Conservation (phyloP, 805 yeast genomes). For the Candida verbasci region DNA sequence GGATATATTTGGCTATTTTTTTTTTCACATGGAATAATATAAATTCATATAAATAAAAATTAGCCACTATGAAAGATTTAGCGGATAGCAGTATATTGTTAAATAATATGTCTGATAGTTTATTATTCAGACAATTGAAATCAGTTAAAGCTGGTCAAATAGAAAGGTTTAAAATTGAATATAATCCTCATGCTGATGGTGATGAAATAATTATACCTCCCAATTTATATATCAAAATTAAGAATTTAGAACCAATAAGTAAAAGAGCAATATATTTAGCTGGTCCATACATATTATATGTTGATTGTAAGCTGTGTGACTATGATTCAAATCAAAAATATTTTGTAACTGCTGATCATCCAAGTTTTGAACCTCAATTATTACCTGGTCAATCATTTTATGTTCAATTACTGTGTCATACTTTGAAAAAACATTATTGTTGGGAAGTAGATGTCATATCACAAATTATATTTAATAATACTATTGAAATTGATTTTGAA, state of each 20-base stretch:
- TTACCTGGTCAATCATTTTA: conserved; percentile 62
- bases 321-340: conserved; percentile 51
- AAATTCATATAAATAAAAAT: too few species aligned
- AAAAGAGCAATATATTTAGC: conserved; percentile 79
- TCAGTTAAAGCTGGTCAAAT: conserved; percentile 57
- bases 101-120: conserved; percentile 10
- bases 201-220: conserved; percentile 12
- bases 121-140: conserved; percentile 33
- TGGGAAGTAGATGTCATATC: conserved; percentile 83
- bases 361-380: conserved; percentile 66
- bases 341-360: conserved; percentile 74
- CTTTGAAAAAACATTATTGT: conserved; percentile 50
- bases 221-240: conserved; percentile 51
- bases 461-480: conserved; percentile 70
- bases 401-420: conserved; percentile 62
- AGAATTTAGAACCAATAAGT: conserved; percentile 68
- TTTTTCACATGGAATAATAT: conserved; percentile 2
- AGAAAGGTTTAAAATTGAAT: conserved; percentile 51
- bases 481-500: conserved; percentile 66
- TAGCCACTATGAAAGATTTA: too few species aligned
- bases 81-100: neutral
- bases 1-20: too few species aligned
- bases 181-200: conserved; percentile 28
- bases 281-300: conserved; percentile 86
- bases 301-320: conserved; percentile 68